Evolutionary conservation across 108 stramenopile species (phyloP), one percentile per base, ranked within the genome.

Genomic region (Schizochytrium sp.): DNA sequence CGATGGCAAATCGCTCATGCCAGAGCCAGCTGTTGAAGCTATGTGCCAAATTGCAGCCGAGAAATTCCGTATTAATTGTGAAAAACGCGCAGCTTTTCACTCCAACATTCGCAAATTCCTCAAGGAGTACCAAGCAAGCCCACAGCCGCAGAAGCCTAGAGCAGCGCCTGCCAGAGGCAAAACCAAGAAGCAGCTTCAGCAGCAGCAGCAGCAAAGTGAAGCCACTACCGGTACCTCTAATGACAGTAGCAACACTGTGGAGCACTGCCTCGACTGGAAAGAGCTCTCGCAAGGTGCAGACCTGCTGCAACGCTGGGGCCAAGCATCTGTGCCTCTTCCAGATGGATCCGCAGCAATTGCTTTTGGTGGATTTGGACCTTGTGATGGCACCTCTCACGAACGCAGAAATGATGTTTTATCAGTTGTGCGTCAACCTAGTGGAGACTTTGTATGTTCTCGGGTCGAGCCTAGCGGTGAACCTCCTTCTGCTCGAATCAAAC

Each of bases 291-390:
- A 12, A 1, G 64, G 64, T 44, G 64, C 64, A 8, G 64, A 69
- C 44, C 28, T 83, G 12, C 13, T 83, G 53, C 47, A 83, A 5
- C 45, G 76, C 8, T 83, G 76, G 76, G 76, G 76, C 45, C 76
- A 83, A 13, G 64, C 64, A 7, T 69, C 64, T 7, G 64, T 15
- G 7, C 12, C 64, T 0, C 64, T 69, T 38, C 64, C 64, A 44
- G 64, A 69, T 44, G 64, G 64, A 8, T 13, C 64, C 42, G 64
- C 12, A 38, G 64, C 64, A 7, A 8, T 69, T 8, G 64, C 44
- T 38, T 69, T 69, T 69, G 64, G 64, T 15, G 64, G 64, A 15
- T 69, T 69, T 69, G 64, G 64, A 44, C 64, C 64, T 7, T 69
- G 64, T 44, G 64, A 69, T 15, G 64, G 64, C 10, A 69, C 64